Conservation (phyloP, 345 rosid genomes). For the Rubroshorea leprosula region DNA sequence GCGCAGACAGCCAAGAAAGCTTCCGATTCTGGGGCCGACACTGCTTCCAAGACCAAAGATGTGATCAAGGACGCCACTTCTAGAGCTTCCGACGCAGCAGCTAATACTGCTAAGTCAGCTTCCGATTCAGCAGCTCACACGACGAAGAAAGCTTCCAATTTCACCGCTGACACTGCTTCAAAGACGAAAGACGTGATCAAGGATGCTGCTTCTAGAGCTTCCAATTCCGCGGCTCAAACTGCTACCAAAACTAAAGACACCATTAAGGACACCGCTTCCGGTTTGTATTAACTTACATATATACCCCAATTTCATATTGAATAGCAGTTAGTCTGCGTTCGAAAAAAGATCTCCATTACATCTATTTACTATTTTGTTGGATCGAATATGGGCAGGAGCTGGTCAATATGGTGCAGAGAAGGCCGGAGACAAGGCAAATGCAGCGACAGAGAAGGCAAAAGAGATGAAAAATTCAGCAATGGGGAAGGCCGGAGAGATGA, state of each 20-base stretch:
- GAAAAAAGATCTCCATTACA: not conserved
- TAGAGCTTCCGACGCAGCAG: constrained; percentile 30
- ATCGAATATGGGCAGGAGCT: constrained; percentile 13
- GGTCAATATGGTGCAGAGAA: not conserved
- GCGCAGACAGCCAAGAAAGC: no score
- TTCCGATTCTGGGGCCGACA: constrained; percentile 20
- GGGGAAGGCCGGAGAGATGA: constrained; percentile 8
- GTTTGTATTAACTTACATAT: not conserved
- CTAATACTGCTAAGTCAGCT: not conserved
- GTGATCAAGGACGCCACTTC: constrained; percentile 14
- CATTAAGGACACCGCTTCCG: not conserved
- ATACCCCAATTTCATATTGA: not conserved
- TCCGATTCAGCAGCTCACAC: constrained; percentile 21
- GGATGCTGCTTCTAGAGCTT: not conserved
- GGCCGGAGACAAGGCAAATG: not conserved
- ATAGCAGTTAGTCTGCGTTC: no score
- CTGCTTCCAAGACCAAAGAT: constrained; percentile 27
- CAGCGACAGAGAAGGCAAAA: constrained; percentile 6
- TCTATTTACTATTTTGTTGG: not conserved
- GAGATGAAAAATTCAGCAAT: constrained; percentile 6
- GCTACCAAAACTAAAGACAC: not conserved
- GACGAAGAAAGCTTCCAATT: not conserved
- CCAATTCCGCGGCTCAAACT: not conserved
- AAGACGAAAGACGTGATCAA: not conserved
- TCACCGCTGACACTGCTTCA: not conserved